Percentiles rank a stretch among this genome's conserved stretches.
Conservation (phyloP, 352 stramenopile species). For the Elongisporangium senticosum region DNA sequence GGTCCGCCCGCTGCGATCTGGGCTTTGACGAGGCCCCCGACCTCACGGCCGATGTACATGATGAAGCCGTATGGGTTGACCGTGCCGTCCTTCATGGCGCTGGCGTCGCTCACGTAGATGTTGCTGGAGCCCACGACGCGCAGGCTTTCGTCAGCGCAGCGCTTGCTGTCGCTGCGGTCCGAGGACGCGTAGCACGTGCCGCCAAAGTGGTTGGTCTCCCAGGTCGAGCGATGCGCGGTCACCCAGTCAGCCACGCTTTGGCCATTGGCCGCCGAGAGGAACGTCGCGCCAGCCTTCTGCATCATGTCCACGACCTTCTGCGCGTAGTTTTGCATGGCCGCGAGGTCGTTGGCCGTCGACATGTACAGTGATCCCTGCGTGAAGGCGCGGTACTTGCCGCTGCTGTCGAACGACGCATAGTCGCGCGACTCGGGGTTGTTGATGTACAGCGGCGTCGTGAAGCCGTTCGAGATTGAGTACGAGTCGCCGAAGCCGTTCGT, state of each 20-base stretch:
- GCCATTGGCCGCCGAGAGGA: slow-evolving; percentile 5
- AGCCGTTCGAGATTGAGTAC: slow-evolving; percentile 15
- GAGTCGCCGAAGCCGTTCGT: slow-evolving; percentile 23
- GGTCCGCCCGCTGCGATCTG: not conserved
- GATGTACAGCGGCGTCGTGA: slow-evolving; percentile 28
- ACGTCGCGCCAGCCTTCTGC: slow-evolving; percentile 20
- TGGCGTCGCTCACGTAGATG: slow-evolving; percentile 33
- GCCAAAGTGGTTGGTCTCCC: slow-evolving; percentile 35
- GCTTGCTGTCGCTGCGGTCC: slow-evolving; percentile 16
- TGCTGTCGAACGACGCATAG: slow-evolving; percentile 22
- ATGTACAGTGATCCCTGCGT: slow-evolving; percentile 27
- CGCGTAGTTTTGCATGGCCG: slow-evolving; percentile 26
- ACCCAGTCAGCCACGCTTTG: slow-evolving; percentile 19
- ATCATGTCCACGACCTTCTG: slow-evolving; percentile 23
- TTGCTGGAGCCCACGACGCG: slow-evolving; percentile 31
- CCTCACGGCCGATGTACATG: slow-evolving; percentile 38
- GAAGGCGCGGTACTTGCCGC: slow-evolving; percentile 11
- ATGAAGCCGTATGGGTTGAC: slow-evolving; percentile 44
- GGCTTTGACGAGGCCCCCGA: not conserved
- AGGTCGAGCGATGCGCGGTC: slow-evolving; percentile 11
- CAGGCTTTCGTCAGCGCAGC: slow-evolving; percentile 20
- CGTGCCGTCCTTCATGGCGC: slow-evolving; percentile 40
- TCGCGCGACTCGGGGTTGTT: slow-evolving; percentile 36
- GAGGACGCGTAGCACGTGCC: slow-evolving; percentile 34
- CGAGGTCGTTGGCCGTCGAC: slow-evolving; percentile 22